These are phyloP conservation scores for Cochlearia excelsa DNA, from an alignment of 345 rosid species.

Conservation along the genomic window DNA sequence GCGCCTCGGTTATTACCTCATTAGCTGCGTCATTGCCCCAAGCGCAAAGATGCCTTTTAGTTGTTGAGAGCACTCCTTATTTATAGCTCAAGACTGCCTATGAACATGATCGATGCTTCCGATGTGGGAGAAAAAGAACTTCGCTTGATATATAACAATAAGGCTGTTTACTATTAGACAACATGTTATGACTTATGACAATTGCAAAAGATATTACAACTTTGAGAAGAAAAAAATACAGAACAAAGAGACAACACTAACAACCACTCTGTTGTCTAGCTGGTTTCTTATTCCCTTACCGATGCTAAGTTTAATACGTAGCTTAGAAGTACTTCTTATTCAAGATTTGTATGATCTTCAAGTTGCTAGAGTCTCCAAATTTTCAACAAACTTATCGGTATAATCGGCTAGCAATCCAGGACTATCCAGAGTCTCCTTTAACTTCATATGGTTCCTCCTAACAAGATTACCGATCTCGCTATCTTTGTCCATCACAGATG, in stretches of 20 bases:
- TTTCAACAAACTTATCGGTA: constrained; percentile 4
- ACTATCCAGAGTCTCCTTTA: constrained; percentile 23
- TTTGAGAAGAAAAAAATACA: no score
- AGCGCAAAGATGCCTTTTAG: background rate
- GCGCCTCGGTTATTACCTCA: no score
- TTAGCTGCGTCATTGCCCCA: no score
- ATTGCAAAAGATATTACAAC: no score
- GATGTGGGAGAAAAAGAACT: background rate
- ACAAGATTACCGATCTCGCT: constrained; percentile 20
- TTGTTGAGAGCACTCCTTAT: background rate
- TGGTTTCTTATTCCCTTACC: no score
- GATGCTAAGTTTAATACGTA: no score
- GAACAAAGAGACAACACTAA: no score
- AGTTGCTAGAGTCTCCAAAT: constrained; percentile 7
- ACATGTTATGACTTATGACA: no score
- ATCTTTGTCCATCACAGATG: constrained; percentile 37
- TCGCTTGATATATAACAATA: background rate
- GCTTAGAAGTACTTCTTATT: background rate
- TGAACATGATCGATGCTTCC: background rate
- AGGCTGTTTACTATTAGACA: no score
- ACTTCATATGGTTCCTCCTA: constrained; percentile 28
- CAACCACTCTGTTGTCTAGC: no score
- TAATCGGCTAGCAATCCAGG: constrained; percentile 20
- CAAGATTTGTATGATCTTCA: constrained; percentile 5
- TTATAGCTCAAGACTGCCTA: background rate